Conservation (phyloP, 1,284 basidiomycete species). For the Cutaneotrichosporon sp. region DNA sequence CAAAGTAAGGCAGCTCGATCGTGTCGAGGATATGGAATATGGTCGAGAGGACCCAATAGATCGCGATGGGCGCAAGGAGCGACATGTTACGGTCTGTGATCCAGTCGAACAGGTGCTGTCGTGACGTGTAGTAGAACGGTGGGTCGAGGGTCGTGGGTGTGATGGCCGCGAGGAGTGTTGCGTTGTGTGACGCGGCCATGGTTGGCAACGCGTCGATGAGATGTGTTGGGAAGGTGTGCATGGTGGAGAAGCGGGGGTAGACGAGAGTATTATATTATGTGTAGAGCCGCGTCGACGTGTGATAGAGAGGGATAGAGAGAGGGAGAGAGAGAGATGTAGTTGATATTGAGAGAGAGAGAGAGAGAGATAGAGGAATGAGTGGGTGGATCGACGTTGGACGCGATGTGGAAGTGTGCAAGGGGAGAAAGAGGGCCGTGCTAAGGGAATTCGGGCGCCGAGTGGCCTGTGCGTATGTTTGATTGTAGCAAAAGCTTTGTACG, state of each 20-base stretch:
- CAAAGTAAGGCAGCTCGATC: conserved; percentile 71
- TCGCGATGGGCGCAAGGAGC: conserved; percentile 70
- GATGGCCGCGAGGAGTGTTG: conserved; percentile 42
- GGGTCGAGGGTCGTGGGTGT: conserved; percentile 41
- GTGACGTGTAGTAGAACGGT: conserved; percentile 63
- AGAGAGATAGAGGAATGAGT: neutral
- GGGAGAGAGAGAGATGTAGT: neutral
- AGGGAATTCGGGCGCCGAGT: neutral
- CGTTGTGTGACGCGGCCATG: conserved; percentile 32
- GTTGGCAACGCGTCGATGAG: conserved; percentile 25
- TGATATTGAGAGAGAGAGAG: neutral
- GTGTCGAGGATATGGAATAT: conserved; percentile 80
- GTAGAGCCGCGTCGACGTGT: neutral
- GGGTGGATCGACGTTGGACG: conserved; percentile 3
- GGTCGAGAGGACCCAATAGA: conserved; percentile 84
- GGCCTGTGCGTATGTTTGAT: neutral
- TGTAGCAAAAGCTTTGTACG: neutral
- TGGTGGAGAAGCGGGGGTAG: conserved; percentile 2
- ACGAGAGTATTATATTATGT: neutral
- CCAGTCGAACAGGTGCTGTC: conserved; percentile 59
- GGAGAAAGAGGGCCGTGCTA: neutral
- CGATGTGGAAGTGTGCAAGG: neutral
- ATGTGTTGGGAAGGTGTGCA: conserved; percentile 18
- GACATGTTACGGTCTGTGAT: conserved; percentile 74
- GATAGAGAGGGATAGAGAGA: neutral